Base-by-base conservation (phyloP, 2,329 filamentous ascomycete species). In the Geosmithia putterillii region DNA sequence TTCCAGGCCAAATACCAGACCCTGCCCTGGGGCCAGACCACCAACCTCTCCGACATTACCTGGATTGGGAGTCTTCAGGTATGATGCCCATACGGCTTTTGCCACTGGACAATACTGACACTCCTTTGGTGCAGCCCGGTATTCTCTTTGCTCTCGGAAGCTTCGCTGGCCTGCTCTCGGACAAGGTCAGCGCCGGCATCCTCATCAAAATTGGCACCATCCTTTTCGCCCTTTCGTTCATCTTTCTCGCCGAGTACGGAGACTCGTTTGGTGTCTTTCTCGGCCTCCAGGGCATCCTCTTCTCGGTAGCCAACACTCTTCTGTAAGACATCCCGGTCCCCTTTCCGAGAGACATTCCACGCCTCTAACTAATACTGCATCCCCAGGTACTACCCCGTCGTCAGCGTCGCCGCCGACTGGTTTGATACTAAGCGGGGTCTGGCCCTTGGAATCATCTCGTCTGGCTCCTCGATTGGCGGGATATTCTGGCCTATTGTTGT, bases 1-100 rank as follows among this genome's bases (percentile, higher is more conserved):
- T 78, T 73, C 44, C 72, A 78, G 47, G 65, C 66, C 3, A 69
- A 70, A 54, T 79, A 77, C 47, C 48, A 25, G 25, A 5, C 61
- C 55, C 42, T 51, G 62, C 51, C 47, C 58, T 38, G 44, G 66
- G 50, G 41, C 38, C 22, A 47, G 52, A 6, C 57, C 63, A 18
- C 53, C 35, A 50, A 58, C 36, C 23, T 38, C 23, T 21, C 23
- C 8, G 28, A 42, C 37, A 50, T 68, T 15, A 59, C 64, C 18
- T 70, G 65, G 65, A 66, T 70, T 38, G 66, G 67, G 12, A 52
- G 54, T 40, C 23, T 51, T 19, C 57, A 57, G 45, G 53, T 53
- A 50, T 9, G 12, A 17, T 25, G 17, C 19, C 19, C n/a, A 14
- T 7, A 10, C 6, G 23, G 23, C 28, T 12, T 14, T 32, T 32